Conservation (phyloP, 2,329 filamentous ascomycete species). For the Scopulariopsis brevicaulis region DNA sequence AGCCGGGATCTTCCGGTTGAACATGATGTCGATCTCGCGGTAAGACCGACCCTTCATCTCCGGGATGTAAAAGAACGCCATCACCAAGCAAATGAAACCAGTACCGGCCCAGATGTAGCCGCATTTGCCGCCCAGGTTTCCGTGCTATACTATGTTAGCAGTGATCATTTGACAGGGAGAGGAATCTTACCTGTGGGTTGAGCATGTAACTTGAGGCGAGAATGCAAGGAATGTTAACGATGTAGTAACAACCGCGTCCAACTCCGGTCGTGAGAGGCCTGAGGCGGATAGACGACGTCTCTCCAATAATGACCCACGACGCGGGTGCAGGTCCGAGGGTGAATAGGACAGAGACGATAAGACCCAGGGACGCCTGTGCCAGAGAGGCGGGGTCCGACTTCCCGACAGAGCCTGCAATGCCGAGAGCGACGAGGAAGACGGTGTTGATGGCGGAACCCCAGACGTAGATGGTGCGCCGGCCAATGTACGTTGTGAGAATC, state of each 20-base stretch:
- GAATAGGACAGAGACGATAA: slow-evolving; percentile 56
- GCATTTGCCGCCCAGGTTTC: slow-evolving; percentile 39
- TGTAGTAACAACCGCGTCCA: slow-evolving; percentile 52
- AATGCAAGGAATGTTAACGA: slow-evolving; percentile 55
- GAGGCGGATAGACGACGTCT: slow-evolving; percentile 54
- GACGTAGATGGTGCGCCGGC: slow-evolving; percentile 53
- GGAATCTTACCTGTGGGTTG: slow-evolving; percentile 27
- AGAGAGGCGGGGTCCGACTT: slow-evolving; percentile 25
- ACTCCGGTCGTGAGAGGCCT: slow-evolving; percentile 54
- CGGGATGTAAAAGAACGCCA: slow-evolving; percentile 37
- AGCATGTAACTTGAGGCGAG: slow-evolving; percentile 51
- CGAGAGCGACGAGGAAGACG: slow-evolving; percentile 42
- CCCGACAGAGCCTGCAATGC: slow-evolving; percentile 43
- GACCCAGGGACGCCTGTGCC: slow-evolving; percentile 49
- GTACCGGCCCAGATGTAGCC: slow-evolving; percentile 51
- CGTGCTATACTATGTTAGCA: slow-evolving; percentile 17
- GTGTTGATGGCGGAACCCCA: slow-evolving; percentile 45
- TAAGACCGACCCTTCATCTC: slow-evolving; percentile 39
- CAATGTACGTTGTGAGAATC: slow-evolving; percentile 52
- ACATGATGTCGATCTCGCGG: slow-evolving; percentile 29
- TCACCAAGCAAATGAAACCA: slow-evolving; percentile 38
- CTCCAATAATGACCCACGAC: slow-evolving; percentile 56
- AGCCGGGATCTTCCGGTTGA: slow-evolving; percentile 24
- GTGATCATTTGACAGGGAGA: background rate
- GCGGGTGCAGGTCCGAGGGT: slow-evolving; percentile 49